Evolutionary conservation across 345 rosid genomes (phyloP).

Genomic region (Euphorbia peplus): DNA sequence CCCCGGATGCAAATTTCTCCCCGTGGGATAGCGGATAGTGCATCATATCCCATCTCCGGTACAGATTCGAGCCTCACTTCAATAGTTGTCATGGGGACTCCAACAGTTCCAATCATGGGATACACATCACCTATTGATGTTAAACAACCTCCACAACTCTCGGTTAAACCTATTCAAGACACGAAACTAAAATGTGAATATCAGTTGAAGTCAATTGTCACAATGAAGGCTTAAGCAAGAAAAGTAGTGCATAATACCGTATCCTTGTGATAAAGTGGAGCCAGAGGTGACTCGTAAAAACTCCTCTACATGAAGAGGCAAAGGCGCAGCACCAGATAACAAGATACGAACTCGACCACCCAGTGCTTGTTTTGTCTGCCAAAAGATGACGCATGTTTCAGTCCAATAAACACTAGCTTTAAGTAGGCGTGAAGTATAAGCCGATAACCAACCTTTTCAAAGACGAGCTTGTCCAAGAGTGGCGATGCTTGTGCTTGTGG

Average conservation of each 20-base stretch:
- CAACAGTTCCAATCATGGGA: conserved; percentile 90
- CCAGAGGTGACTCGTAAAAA: conserved; percentile 77
- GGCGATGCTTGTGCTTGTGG: conserved; percentile 90
- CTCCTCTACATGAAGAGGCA: conserved; percentile 88
- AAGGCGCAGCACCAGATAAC: conserved; percentile 94
- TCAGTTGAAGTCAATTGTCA: neutral
- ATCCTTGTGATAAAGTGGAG: conserved; percentile 85
- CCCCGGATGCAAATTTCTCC: conserved; percentile 96
- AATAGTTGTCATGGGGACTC: conserved; percentile 81
- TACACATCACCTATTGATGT: conserved; percentile 69
- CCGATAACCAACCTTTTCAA: conserved; percentile 55
- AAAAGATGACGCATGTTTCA: conserved; percentile 13
- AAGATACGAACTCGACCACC: conserved; percentile 78
- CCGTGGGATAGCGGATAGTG: conserved; percentile 55
- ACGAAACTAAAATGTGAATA: neutral
- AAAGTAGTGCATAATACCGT: conserved; percentile 47
- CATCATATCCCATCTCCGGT: conserved; percentile 94
- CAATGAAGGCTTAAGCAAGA: neutral
- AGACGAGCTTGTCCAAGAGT: conserved; percentile 67
- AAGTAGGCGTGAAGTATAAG: neutral
- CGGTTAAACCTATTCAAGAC: conserved; percentile 69
- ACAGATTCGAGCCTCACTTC: conserved; percentile 92
- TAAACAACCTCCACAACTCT: conserved; percentile 86
- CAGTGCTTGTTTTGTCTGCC: conserved; percentile 65
- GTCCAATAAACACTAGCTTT: neutral